A percentile compares a stretch with the other conserved stretches of the same genome.
Evolutionary conservation across 2,329 filamentous ascomycete species (phyloP).

Genomic region (Amesomyces nigricolor): DNA sequence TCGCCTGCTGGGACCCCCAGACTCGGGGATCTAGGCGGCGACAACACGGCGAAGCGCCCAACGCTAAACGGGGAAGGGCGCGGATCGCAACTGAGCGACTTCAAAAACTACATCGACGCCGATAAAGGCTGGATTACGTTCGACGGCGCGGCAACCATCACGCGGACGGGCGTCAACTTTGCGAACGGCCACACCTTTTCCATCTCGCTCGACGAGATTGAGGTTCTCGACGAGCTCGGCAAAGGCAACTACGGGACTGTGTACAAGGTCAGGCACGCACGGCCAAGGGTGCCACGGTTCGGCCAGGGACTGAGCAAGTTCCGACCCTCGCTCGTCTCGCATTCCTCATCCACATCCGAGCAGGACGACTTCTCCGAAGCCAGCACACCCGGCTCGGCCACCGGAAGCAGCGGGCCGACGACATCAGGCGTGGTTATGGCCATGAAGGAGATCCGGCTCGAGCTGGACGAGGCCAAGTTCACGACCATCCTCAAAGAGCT

Average conservation of each 20-base stretch:
- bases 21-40: conserved; percentile 37
- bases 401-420: conserved; percentile 30
- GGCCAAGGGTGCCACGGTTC: conserved; percentile 53
- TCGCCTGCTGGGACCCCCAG: conserved; percentile 36
- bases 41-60: conserved; percentile 23
- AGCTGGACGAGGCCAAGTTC: conserved; percentile 95
- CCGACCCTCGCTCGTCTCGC: conserved; percentile 36
- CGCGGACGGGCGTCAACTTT: conserved; percentile 86
- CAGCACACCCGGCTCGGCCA: conserved; percentile 26
- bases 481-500: conserved; percentile 96
- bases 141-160: conserved; percentile 85
- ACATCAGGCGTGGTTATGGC: conserved; percentile 84
- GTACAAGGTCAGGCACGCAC: conserved; percentile 87
- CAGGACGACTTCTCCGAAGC: conserved; percentile 29
- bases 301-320: conserved; percentile 51
- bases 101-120: conserved; percentile 78
- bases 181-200: conserved; percentile 82
- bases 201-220: conserved; percentile 93
- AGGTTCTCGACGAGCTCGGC: conserved; percentile 85
- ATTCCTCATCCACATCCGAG: conserved; percentile 33
- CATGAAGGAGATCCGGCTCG: conserved; percentile 97
- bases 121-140: conserved; percentile 90
- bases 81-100: conserved; percentile 52
- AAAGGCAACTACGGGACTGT: conserved; percentile 99
- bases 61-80: conserved; percentile 34